Percentiles rank a stretch among this genome's conserved stretches.
Conservation (phyloP, 495 filamentous ascomycete species). For the Terfezia boudieri region DNA sequence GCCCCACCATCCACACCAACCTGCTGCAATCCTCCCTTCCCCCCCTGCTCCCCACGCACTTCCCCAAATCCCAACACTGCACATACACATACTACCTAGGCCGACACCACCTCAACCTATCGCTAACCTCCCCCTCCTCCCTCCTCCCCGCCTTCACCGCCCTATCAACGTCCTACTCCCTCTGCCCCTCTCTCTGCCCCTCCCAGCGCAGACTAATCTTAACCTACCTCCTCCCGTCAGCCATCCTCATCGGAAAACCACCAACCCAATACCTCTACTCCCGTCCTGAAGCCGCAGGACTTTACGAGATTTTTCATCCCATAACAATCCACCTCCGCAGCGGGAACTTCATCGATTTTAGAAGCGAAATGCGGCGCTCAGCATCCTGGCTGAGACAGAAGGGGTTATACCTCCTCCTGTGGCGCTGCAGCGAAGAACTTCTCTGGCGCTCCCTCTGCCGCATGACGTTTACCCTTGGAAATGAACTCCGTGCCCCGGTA, state of each 20-base stretch:
- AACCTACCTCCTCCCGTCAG: constrained; percentile 61
- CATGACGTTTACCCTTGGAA: constrained; percentile 43
- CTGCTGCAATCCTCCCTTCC: constrained; percentile 29
- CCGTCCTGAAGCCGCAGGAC: constrained; percentile 45
- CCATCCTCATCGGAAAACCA: constrained; percentile 68
- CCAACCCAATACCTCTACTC: constrained; percentile 41
- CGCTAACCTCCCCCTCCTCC: constrained; percentile 53
- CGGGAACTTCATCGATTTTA: constrained; percentile 61
- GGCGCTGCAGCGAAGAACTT: constrained; percentile 51
- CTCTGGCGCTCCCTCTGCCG: constrained; percentile 70
- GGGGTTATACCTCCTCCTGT: constrained; percentile 48
- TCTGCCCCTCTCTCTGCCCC: constrained; percentile 43
- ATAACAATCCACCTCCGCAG: constrained; percentile 48
- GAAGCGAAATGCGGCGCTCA: constrained; percentile 31
- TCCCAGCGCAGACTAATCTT: constrained; percentile 61
- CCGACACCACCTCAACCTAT: constrained; percentile 63
- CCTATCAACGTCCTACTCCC: constrained; percentile 47
- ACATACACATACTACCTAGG: constrained; percentile 91
- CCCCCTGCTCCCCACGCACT: constrained; percentile 52
- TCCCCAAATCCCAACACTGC: constrained; percentile 65
- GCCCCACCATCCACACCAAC: constrained; percentile 73
- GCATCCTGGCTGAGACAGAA: constrained; percentile 53
- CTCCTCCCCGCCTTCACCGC: constrained; percentile 28
- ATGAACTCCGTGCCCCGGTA: constrained; percentile 31
- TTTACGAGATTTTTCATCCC: constrained; percentile 52